Evolutionary conservation across 768 basidiomycete genomes (phyloP), one percentile per base, ranked within the genome.

Genomic region (Lentinus brumalis): DNA sequence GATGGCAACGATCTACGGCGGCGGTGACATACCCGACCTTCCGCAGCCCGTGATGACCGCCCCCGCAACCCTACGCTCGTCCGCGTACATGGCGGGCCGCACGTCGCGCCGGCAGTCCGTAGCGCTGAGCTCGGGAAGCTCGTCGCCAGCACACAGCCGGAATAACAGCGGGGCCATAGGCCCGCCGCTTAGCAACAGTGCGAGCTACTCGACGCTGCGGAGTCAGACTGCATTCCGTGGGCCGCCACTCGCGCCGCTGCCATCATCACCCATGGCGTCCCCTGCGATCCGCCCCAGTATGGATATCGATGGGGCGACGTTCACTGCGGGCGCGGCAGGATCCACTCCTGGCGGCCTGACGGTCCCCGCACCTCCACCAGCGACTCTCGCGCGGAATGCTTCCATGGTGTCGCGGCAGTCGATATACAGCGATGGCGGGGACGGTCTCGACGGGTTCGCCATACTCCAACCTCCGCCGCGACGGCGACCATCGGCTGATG

Each of bases 1-100:
- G 66, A 79, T 82, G 74, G 82, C 83, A 1, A 76, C 77, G 18
- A 66, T 78, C 14, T 79, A 78, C 62, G 56, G 61, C 29, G 50
- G 18, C 30, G 18, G 31, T 35, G 57, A 62, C 52, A 51, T 55
- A 15, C 57, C 56, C 12, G 62, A 63, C 32, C 32, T 58, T 41
- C 60, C 55, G 31, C 60, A 40, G 47, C 56, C 58, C n/a, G 53
- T 45, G 7, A 38, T 57, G 30, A 50, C 59, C 39, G 60, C 56
- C n/a, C 58, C 60, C 26, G 66, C 57, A 9, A 64, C 63, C 39
- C 46, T 61, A 5, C 63, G 63, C 47, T 42, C 35, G 16, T 65
- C 63, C 42, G 66, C 66, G 29, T 67, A 67, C 59, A 57, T 65
- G 52, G 66, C 66, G 30, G 66, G 63, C 7, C 57, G 47, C 40